A percentile compares a stretch with the other conserved stretches of the same genome.
phyloP scores from a whole-genome alignment of 1,139 yeast species.

The Torulaspora pretoriensis region DNA sequence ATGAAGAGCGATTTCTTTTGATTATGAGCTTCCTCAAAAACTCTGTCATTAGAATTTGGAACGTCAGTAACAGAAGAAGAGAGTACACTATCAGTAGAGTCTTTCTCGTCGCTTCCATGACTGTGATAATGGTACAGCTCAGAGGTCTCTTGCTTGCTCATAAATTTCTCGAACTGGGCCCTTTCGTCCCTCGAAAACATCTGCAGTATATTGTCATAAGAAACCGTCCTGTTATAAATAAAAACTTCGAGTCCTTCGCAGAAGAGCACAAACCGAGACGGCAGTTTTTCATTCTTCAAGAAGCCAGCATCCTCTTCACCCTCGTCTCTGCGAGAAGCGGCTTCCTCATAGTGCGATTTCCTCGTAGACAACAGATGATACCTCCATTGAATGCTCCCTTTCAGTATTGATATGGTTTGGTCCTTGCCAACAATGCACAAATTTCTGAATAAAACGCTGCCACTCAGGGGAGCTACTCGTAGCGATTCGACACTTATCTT shows the following conservation, averaged over 20 bases:
- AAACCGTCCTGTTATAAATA: constrained; percentile 69
- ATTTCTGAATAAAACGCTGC: constrained; percentile 74
- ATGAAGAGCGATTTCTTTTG: constrained; percentile 32
- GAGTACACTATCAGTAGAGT: constrained; percentile 11
- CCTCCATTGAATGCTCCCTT: constrained; percentile 80
- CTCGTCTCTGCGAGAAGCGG: constrained; percentile 14
- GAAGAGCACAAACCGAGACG: constrained; percentile 55
- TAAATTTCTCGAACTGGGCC: constrained; percentile 28
- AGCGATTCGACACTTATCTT: constrained; percentile 66
- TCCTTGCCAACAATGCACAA: constrained; percentile 66
- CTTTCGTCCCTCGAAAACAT: constrained; percentile 38
- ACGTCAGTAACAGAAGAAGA: constrained; percentile 9
- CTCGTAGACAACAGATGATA: constrained; percentile 71
- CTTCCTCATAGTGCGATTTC: constrained; percentile 40
- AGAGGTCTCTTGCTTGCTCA: constrained; percentile 19
- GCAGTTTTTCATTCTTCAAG: constrained; percentile 46
- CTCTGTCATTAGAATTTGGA: constrained; percentile 24
- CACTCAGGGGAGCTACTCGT: constrained; percentile 74
- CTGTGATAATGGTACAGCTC: constrained; percentile 13
- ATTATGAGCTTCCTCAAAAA: constrained; percentile 14
- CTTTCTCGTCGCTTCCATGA: constrained; percentile 18
- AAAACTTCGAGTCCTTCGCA: constrained; percentile 80
- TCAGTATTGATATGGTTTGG: constrained; percentile 62
- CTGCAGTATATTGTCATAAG: constrained; percentile 64
- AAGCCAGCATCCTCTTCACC: constrained; percentile 38